Evolutionary conservation across 2,329 filamentous ascomycete species (phyloP), one percentile per base, ranked within the genome.

Genomic region (Curvularia verruculosa): DNA sequence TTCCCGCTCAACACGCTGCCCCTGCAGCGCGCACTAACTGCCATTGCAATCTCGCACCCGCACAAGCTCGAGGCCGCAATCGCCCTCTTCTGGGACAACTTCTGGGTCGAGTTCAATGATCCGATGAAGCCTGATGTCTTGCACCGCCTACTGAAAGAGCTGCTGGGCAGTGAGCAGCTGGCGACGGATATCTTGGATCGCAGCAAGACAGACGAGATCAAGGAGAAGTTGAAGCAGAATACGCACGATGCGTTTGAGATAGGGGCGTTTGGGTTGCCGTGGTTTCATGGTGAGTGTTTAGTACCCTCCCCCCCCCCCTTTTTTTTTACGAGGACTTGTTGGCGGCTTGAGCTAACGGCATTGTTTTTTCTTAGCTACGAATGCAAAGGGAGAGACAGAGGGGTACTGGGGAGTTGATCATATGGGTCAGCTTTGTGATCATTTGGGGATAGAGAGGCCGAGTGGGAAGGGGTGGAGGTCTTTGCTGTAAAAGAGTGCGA

Each of bases 381-480:
- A 87, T 69, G 49, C 70, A 6, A 74, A 82, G 49, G 85, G 84
- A 0, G 72, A 82, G 65, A 84, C 70, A 36, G 83, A 87, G 60
- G 73, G 73, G 0, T 87, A 83, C 64, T 88, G 84, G 82, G 85
- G 85, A 0, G 80, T 87, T 13, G 85, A 87, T 75, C 84, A 86
- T 71, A 61, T 88, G 41, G 85, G 82, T 1, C 80, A 83, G 65
- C 75, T 87, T 3, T 76, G 78, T 39, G 79, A 83, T 54, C 81
- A 83, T 68, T 61, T 87, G 56, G 82, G 78, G 1, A 62, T 87
- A 54, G 80, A 86, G 37, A 73, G 70, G 39, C 71, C 72, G 5
- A 45, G 59, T 36, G 67, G 69, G 8, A 75, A 65, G 45, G 76
- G 71, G 1, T 77, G 77, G 71, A 73, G 64, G 59, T 73, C 77